Evolutionary conservation across 768 basidiomycete genomes (phyloP).

Genomic region (Calocybe indica): DNA sequence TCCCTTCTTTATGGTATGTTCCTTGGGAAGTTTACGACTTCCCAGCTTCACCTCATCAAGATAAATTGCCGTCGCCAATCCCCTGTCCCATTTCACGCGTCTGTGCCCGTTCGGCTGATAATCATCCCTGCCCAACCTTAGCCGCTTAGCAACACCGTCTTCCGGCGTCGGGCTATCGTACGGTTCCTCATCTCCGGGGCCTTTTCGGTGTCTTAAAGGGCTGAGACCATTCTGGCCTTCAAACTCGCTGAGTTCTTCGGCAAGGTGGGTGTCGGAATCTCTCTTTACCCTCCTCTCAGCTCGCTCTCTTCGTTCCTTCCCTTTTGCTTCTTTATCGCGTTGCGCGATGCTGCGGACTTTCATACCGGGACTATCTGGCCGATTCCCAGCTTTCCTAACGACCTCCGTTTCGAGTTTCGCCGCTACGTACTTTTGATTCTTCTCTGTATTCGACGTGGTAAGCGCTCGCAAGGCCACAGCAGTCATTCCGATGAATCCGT

Average conservation of each 20-base stretch:
- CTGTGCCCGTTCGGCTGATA: constrained; percentile 24
- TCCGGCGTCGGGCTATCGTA: constrained; percentile 55
- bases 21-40: constrained; percentile 35
- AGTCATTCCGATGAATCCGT: constrained; percentile 56
- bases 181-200: constrained; percentile 79
- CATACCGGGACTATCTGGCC: constrained; percentile 77
- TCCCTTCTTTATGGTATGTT: constrained; percentile 44
- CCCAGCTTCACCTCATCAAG: constrained; percentile 59
- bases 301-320: constrained; percentile 45
- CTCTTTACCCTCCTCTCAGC: constrained; percentile 54
- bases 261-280: constrained; percentile 13
- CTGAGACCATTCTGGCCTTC: constrained; percentile 13
- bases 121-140: constrained; percentile 32
- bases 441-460: constrained; percentile 65
- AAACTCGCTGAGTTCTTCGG: constrained; percentile 23
- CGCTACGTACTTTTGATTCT: constrained; percentile 62
- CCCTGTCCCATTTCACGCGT: constrained; percentile 75
- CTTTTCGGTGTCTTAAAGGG: constrained; percentile 43
- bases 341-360: constrained; percentile 66
- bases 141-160: constrained; percentile 16
- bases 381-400: constrained; percentile 57
- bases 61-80: constrained; percentile 54
- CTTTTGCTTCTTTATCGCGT: constrained; percentile 60
- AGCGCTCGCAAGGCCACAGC: constrained; percentile 63
- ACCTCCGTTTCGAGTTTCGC: constrained; percentile 65